Evolutionary conservation across 2,329 filamentous ascomycete species (phyloP), one percentile per base, ranked within the genome.

Genomic region (Aspergillus floridensis): DNA sequence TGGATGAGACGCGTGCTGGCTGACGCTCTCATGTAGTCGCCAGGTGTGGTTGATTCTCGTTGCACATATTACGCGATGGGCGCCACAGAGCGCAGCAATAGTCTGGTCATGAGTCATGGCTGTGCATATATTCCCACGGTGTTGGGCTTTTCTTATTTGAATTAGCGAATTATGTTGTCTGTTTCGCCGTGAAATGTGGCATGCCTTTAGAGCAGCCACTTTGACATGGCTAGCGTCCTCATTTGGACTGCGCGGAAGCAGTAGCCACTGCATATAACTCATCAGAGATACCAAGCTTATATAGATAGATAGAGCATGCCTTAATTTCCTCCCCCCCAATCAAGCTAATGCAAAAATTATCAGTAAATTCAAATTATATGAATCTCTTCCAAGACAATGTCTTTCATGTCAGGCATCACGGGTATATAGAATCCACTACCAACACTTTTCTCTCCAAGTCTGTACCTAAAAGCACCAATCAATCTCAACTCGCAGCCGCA

Each of bases 21-120:
- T 19, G 14, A n/a, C 14, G 16, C 5, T 19, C 5, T 44, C 38
- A 16, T 44, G 14, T 44, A 19, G 38, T 10, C 38, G 38, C 38
- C 38, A 44, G 16, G 14, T 2, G 14, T 19, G 41, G 16, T 48
- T 32, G n/a, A 48, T 48, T 31, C 32, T 52, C 26, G 21, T 41
- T 60, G 59, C 59, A 59, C 57, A 61, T 63, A 61, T 52, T 59
- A 52, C 41, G n/a, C 26, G 22, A 11, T 35, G 47, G 48, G 44
- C 21, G 24, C 49, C 26, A 35, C 14, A 6, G 32, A 26, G 26
- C 19, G 55, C 50, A 47, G 41, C n/a, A 29, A 32, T 10, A 22
- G 19, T 44, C 6, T 16, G 16, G 53, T 41, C 41, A 55, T 48
- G n/a, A 48, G 5, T 7, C n/a, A 48, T 48, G 53, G 44, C 41